Percentiles rank a stretch among this genome's conserved stretches.
Evolutionary conservation across 352 stramenopile genomes (phyloP).

Genomic region (Globisporangium radiosum): DNA sequence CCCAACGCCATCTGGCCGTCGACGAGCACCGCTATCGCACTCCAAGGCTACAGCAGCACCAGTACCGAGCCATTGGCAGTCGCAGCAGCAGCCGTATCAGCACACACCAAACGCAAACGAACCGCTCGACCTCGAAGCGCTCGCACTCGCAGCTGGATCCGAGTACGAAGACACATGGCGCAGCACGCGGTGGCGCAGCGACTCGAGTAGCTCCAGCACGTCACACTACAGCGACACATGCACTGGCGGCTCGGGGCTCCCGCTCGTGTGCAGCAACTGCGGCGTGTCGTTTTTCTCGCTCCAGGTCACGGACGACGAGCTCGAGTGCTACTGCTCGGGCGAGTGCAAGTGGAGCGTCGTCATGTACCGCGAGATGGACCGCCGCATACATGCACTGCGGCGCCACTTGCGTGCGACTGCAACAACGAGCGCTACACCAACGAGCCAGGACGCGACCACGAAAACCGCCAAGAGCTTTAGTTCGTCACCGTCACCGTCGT

Average conservation of each 20-base stretch:
- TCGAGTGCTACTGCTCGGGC: conserved; percentile 80
- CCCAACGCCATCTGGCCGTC: too few species aligned
- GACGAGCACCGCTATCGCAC: background rate
- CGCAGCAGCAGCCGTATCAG: conserved; percentile 12
- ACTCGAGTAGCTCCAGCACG: background rate
- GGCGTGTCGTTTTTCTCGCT: conserved; percentile 79
- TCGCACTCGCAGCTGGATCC: conserved; percentile 23
- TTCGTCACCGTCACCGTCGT: background rate
- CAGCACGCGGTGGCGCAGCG: conserved; percentile 4
- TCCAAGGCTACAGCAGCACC: conserved; percentile 6
- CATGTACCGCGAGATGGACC: conserved; percentile 79
- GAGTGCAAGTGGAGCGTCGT: conserved; percentile 89
- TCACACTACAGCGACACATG: background rate
- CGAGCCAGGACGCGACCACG: too few species aligned
- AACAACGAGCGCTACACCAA: background rate
- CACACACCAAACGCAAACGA: conserved; percentile 14
- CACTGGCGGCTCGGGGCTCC: conserved; percentile 48
- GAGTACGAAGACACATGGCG: conserved; percentile 20
- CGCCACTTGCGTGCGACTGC: conserved; percentile 5
- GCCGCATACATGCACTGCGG: conserved; percentile 48
- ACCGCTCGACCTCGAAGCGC: conserved; percentile 33
- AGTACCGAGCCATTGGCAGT: conserved; percentile 1
- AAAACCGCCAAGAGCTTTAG: background rate
- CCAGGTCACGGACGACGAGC: conserved; percentile 48
- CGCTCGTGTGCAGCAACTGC: conserved; percentile 77